A percentile compares a stretch with the other conserved stretches of the same genome.
phyloP scores from a whole-genome alignment of 2,329 filamentous ascomycete genomes.

The Aspergillus calidoustus region DNA sequence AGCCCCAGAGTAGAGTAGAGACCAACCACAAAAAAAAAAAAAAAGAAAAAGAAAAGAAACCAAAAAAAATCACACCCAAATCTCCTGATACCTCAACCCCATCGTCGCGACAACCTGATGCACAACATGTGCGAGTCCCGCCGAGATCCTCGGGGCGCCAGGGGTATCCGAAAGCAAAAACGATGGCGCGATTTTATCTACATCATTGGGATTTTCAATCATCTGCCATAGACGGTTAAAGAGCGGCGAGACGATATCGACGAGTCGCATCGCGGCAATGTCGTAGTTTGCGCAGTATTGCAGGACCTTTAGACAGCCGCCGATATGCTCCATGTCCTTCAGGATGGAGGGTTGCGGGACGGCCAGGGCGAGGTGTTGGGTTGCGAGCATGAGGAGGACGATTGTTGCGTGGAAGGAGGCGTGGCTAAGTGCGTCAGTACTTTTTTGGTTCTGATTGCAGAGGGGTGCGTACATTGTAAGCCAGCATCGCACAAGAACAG shows the following conservation, averaged over 20 bases:
- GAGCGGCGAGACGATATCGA: background rate
- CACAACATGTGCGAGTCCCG: background rate
- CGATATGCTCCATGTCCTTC: background rate
- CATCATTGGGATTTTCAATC: background rate
- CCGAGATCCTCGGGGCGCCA: background rate
- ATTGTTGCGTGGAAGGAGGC: background rate
- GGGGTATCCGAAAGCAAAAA: background rate
- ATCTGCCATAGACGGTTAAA: background rate
- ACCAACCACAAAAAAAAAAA: too few species aligned
- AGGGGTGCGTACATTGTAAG: slow-evolving; percentile 5
- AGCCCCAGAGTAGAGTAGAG: too few species aligned
- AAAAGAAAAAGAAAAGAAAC: background rate
- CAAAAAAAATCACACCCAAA: background rate
- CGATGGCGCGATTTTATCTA: too few species aligned
- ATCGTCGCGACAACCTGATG: background rate
- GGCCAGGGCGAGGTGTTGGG: background rate
- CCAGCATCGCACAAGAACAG: background rate
- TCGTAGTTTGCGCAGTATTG: background rate
- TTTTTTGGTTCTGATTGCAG: background rate
- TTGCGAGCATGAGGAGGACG: background rate
- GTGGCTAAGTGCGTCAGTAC: background rate
- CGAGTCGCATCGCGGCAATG: slow-evolving; percentile 5
- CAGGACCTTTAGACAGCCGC: background rate
- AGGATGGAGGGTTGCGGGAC: background rate
- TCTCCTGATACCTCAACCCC: slow-evolving; percentile 1